These are phyloP conservation scores for Collariella sp. DNA, from an alignment of 495 filamentous ascomycete species.

Conservation along the genomic window DNA sequence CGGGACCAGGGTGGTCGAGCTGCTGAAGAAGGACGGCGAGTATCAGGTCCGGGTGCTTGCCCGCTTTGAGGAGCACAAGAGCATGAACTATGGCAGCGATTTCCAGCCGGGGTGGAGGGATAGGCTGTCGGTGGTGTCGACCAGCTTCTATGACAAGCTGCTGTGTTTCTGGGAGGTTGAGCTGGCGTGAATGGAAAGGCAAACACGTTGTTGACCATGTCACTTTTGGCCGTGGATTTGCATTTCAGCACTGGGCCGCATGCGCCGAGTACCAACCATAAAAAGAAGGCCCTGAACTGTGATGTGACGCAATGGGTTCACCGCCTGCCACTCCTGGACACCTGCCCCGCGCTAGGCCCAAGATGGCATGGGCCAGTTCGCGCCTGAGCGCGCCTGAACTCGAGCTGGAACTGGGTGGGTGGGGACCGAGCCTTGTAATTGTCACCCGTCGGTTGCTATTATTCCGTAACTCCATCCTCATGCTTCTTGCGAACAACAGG, in stretches of 20 bases:
- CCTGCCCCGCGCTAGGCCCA: conserved; percentile 22
- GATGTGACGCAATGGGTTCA: conserved; percentile 14
- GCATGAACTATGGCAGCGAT: conserved; percentile 93
- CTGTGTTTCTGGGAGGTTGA: conserved; percentile 67
- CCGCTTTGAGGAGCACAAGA: conserved; percentile 77
- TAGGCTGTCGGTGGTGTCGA: conserved; percentile 53
- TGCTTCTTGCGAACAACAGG: too few species aligned
- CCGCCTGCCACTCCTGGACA: conserved; percentile 5
- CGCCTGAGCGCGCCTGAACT: conserved; percentile 26
- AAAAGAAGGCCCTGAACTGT: not conserved
- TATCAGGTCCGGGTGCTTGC: conserved; percentile 61
- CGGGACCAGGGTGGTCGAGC: conserved; percentile 59
- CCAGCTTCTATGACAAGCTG: conserved; percentile 82
- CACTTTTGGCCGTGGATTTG: not conserved
- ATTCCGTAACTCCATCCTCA: too few species aligned
- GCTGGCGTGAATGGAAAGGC: not conserved
- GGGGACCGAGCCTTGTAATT: conserved; percentile 2
- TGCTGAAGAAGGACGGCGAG: conserved; percentile 24
- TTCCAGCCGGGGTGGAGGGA: conserved; percentile 40
- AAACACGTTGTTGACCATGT: not conserved
- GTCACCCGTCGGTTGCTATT: not conserved
- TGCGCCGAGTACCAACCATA: not conserved
- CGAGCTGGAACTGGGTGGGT: not conserved
- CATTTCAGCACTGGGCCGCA: not conserved
- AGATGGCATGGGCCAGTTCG: conserved; percentile 5